Base-by-base conservation (phyloP, 768 basidiomycete species). In the Naganishia randhawae region DNA sequence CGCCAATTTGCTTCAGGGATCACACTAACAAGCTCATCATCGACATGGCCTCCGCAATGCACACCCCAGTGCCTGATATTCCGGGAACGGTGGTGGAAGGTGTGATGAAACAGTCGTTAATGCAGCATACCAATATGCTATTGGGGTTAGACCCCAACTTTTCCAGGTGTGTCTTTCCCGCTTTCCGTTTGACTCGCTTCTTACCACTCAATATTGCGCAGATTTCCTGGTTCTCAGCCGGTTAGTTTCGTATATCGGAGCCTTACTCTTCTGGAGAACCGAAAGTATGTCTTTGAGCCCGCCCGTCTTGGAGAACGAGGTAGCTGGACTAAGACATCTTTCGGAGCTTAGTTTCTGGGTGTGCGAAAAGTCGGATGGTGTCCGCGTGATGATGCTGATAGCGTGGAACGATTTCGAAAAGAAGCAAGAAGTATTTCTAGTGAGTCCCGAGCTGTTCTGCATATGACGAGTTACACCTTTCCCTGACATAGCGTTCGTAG, bases 291-390 rank as follows among this genome's bases (percentile, higher is more conserved):
- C 25, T 41, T 1, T 35, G 4, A 16, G 50, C 52, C 50, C 50
- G 17, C 14, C 7, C 51, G 0, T 16, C 39, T 45, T 45, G 10
- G 33, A 37, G 27, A 22, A 3, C 19, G 31, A 39, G 50, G 0
- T 11, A 41, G 7, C 17, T 13, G n/a, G 48, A 63, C 11, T 7
- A 16, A n/a, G 2, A 2, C n/a, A 13, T 2, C 19, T 7, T 1
- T 13, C n/a, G 3, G 33, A 10, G 41, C 52, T 27, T 31, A 97
- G 94, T 77, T 99, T 90, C 80, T 99, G 95, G 95, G 96, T 99
- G 50, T 96, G 93, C 81, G 96, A 99, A 83, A 98, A 98, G 83
- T 95, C 92, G 14, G 96, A 98, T 76, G 96, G 96, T 14, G 78
- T 99, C 62, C 87, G 96, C 39, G 90, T 98, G 45, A 83, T 99